Conservation (phyloP, 208 protist genomes). For the Strigomonas culicis region DNA sequence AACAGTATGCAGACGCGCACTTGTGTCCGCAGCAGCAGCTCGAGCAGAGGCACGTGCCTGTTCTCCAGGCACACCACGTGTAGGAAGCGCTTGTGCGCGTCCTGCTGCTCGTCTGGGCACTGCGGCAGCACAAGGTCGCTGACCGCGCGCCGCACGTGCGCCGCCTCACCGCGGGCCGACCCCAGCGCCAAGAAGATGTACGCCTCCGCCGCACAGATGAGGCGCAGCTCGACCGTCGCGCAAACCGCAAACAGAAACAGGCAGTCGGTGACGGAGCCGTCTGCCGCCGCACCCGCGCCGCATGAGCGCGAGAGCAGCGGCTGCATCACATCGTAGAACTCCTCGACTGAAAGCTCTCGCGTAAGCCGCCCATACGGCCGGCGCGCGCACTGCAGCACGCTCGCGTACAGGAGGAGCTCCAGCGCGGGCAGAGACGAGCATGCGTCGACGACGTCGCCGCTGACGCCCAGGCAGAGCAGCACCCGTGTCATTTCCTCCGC, state of each 20-base stretch:
- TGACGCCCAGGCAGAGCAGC: conserved; percentile 24
- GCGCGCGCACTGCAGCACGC: conserved; percentile 20
- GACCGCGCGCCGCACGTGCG: not conserved
- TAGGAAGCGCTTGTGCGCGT: not conserved
- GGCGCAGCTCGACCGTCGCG: not conserved
- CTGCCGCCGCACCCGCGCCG: too few species aligned
- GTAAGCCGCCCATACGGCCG: not conserved
- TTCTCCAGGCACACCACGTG: not conserved
- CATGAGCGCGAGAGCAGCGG: too few species aligned
- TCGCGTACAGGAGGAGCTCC: conserved; percentile 37
- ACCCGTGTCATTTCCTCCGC: conserved; percentile 26
- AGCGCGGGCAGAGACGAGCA: conserved; percentile 27
- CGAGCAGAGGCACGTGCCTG: not conserved
- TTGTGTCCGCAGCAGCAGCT: not conserved
- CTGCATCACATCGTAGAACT: conserved; percentile 31
- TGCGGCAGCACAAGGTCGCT: not conserved
- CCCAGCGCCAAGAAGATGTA: not conserved
- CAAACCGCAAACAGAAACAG: not conserved
- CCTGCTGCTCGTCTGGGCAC: not conserved
- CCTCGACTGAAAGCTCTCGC: conserved; percentile 21
- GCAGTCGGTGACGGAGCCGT: not conserved
- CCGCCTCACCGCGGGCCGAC: too few species aligned
- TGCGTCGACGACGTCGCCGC: not conserved
- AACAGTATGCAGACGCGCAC: not conserved
- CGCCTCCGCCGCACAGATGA: not conserved